Evolutionary conservation across 176 grass and related monocot species (phyloP), one percentile per base, ranked within the genome.

Genomic region (Oryza longistaminata): DNA sequence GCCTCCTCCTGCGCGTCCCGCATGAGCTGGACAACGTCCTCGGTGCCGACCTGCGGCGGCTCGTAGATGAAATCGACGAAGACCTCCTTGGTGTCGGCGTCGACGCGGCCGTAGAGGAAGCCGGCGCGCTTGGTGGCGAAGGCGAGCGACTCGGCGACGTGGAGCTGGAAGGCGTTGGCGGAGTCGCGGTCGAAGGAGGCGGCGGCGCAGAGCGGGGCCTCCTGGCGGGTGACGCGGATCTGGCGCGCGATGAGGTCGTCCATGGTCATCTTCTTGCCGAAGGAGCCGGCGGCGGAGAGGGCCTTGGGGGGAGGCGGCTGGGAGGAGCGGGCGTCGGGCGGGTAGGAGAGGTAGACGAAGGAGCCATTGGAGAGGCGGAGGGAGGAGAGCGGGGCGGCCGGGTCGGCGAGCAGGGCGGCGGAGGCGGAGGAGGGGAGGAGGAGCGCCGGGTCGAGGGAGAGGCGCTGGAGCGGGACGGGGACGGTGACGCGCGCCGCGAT

Each of bases 211-310:
- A 96, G 78, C 14, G 96, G 88, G 14, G 65, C 40, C 78, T 99
- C 96, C 89, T 99, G 96, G 52, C 91, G 89, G 9, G 96, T 87
- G 88, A 99, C 90, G 75, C 96, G 96, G 93, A 99, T 92, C 84
- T 96, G 96, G 53, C 96, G 96, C 22, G 96, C 93, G 87, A 99
- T 88, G 66, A 99, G 93, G 50, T 99, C 93, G 11, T 96, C 96
- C 79, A 99, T 94, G 44, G 96, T 99, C 96, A 99, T 99, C 88
- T 92, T 99, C 70, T 76, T 85, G 13, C 93, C 93, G 58, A 97
- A 97, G 71, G 89, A 94, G 50, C 94, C 94, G 0, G 93, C 93
- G 19, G 88, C 72, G 35, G 49, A 53, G 49, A 95, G 87, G 61
- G 7, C 86, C 50, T 31, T 74, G 67, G 90, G 88, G 6, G 88